Conservation (phyloP, 345 rosid species). For the Eucalyptus cloeziana region DNA sequence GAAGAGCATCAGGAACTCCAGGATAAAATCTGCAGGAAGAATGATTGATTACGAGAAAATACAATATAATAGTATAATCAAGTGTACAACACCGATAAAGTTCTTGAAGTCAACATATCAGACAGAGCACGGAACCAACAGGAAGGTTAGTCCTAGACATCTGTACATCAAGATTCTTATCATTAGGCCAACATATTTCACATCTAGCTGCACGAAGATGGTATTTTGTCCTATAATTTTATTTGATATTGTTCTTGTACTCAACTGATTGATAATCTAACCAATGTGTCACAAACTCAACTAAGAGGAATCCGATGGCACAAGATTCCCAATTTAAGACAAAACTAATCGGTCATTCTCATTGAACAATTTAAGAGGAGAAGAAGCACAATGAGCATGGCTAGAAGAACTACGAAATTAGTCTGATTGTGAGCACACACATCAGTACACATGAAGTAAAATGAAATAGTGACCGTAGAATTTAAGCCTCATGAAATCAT, state of each 20-base stretch:
- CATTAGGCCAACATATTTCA: background rate
- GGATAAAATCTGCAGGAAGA: slow-evolving; percentile 65
- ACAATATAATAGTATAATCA: background rate
- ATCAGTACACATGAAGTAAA: background rate
- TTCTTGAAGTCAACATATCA: background rate
- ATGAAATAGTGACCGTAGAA: background rate
- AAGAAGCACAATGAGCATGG: background rate
- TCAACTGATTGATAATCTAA: background rate
- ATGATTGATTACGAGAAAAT: background rate
- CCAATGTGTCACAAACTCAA: background rate
- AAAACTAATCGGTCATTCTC: background rate
- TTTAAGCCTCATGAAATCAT: background rate
- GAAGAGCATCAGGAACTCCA: slow-evolving; percentile 78
- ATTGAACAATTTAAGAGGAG: background rate
- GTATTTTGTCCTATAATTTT: background rate
- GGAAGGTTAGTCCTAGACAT: background rate
- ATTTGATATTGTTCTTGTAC: background rate
- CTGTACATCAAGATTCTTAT: background rate
- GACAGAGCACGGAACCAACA: background rate
- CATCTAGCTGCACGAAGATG: background rate
- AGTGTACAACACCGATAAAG: background rate
- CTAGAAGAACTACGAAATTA: background rate
- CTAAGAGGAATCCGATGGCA: background rate
- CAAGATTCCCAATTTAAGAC: background rate
- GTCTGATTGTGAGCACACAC: background rate